phyloP scores from a whole-genome alignment of 1,139 yeast genomes.

The Debaryomyces udenii region DNA sequence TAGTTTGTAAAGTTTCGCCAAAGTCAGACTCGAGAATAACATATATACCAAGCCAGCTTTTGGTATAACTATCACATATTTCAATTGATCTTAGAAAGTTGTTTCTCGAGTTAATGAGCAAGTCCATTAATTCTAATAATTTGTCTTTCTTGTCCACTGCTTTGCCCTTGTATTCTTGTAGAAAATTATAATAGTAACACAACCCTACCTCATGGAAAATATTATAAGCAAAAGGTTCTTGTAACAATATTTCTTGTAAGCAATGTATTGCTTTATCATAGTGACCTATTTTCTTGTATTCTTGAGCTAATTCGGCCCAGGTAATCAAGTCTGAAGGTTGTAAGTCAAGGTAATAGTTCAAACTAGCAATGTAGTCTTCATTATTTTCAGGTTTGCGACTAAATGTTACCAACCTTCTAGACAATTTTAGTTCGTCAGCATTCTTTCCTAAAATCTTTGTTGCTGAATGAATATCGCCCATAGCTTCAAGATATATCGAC shows the following conservation, averaged over 20 bases:
- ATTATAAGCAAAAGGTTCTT: slow-evolving; percentile 73
- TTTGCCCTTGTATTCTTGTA: slow-evolving; percentile 21
- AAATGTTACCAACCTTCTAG: slow-evolving; percentile 40
- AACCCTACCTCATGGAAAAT: slow-evolving; percentile 65
- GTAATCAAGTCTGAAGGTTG: slow-evolving; percentile 75
- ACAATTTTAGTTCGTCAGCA: slow-evolving; percentile 39
- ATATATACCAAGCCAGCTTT: slow-evolving; percentile 79
- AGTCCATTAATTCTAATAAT: slow-evolving; percentile 25
- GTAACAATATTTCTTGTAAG: slow-evolving; percentile 67
- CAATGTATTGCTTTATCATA: slow-evolving; percentile 69
- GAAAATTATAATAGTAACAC: slow-evolving; percentile 26
- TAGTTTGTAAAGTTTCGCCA: slow-evolving; percentile 23
- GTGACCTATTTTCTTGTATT: slow-evolving; percentile 62
- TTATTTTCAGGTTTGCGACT: slow-evolving; percentile 25
- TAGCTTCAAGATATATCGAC: slow-evolving; percentile 60
- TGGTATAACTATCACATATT: slow-evolving; percentile 64
- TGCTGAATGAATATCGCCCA: slow-evolving; percentile 42
- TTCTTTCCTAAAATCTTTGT: slow-evolving; percentile 39
- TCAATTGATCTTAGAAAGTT: slow-evolving; percentile 73
- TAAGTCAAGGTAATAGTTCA: slow-evolving; percentile 51
- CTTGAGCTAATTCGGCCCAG: slow-evolving; percentile 76
- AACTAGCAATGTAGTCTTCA: slow-evolving; percentile 49
- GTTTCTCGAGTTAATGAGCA: slow-evolving; percentile 45
- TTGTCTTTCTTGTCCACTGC: slow-evolving; percentile 28
- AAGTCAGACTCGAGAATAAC: slow-evolving; percentile 33